Conservation (phyloP, 345 rosid genomes). For the Rubroshorea leprosula region DNA sequence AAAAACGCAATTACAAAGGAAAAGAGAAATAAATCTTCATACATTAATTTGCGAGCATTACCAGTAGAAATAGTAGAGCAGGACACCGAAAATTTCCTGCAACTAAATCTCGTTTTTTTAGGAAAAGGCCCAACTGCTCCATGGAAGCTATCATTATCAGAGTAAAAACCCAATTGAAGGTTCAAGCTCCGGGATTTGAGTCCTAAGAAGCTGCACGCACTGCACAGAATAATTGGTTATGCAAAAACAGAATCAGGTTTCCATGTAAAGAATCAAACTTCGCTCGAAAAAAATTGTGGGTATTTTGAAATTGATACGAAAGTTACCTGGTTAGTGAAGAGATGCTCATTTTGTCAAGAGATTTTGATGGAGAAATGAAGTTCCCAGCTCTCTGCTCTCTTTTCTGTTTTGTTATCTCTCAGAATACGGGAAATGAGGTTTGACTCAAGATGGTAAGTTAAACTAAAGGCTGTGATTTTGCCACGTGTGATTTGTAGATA, state of each 20-base stretch:
- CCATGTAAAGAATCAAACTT: background rate
- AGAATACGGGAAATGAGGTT: background rate
- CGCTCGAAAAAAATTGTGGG: background rate
- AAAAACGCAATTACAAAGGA: background rate
- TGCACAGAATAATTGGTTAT: background rate
- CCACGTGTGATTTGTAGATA: too few species aligned
- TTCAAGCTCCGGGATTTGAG: constrained; percentile 31
- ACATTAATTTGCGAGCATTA: background rate
- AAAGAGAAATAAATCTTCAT: background rate
- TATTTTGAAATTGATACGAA: background rate
- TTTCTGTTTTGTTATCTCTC: background rate
- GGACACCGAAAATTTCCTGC: constrained; percentile 26
- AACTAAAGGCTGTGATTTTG: background rate
- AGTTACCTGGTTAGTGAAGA: background rate
- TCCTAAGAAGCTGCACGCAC: constrained; percentile 39
- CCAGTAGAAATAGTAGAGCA: constrained; percentile 47
- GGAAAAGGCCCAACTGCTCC: constrained; percentile 31
- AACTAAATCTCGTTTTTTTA: constrained; percentile 17
- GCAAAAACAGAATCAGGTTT: background rate
- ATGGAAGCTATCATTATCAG: constrained; percentile 18
- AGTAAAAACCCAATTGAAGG: constrained; percentile 34
- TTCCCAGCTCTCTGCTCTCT: too few species aligned
- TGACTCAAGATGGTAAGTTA: background rate
- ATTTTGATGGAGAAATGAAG: background rate
- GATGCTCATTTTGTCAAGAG: background rate